Base-by-base conservation (phyloP, 2,329 filamentous ascomycete genomes). In the Exutisphaerella laricina region DNA sequence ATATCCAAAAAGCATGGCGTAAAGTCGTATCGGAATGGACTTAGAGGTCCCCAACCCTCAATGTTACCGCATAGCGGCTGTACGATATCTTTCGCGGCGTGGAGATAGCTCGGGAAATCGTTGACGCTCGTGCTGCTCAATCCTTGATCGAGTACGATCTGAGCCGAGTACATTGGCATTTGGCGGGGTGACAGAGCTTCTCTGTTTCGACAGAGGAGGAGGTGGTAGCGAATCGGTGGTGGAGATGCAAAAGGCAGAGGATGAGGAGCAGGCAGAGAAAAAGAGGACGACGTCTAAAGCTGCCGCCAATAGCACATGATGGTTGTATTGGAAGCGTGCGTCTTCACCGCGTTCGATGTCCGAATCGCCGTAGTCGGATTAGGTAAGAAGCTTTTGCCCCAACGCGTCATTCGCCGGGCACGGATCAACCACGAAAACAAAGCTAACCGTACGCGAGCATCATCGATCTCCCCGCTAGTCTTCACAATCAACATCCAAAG, bases 1-100 rank as follows among this genome's bases (percentile, higher is more conserved):
- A 94, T 79, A 64, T 98, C 94, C 58, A 97, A 81, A 63, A 98
- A 98, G 71, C 92, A 98, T 29, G 92, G 90, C 12, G 92, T 97
- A 59, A 98, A 88, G 69, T 98, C 92, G 67, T 88, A 96, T 64
- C 90, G 78, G 54, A 81, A 74, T 25, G 82, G 81, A 67, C 88
- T 96, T 62, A 98, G 63, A 16, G 92, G 92, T 1, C 94, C 94
- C 92, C 92, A 98, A 59, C 92, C 94, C 68, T 97, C 90, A 41
- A 75, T 72, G 67, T 95, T 92, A 64, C 84, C 80, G 69, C 90
- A 97, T 66, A 96, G 72, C 45, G 86, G 80, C 63, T 94, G 85
- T 23, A 41, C 40, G 20, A 41, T 41, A 13, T 50, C 35, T 26
- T 34, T 39, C 30, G 51, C 48, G 18, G 53, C 54, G 37, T 52